Base-by-base conservation (phyloP, 2,329 filamentous ascomycete genomes). In the Fusarium sp. region DNA sequence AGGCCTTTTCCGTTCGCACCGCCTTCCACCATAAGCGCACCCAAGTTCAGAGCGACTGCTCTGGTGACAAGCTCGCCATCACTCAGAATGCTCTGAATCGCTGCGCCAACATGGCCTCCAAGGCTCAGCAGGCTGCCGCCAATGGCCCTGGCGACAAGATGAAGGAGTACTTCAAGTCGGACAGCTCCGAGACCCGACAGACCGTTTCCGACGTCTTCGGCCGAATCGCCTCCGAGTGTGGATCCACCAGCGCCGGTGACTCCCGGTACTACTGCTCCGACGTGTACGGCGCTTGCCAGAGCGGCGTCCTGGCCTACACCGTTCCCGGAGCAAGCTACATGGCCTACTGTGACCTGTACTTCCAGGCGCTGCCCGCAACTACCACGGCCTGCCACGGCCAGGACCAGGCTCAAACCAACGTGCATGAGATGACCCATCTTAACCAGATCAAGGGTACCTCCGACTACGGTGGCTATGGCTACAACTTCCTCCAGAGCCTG, bases 351-450 rank as follows among this genome's bases (percentile, higher is more conserved):
- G 84, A 86, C 15, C 80, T 90, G 22, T 91, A 87, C 82, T 93
- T 91, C 84, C 87, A 78, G 52, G 82, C 80, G 14, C 85, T 93
- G 10, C 84, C 88, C 0, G 84, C 85, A 2, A 68, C 89, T 33
- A 82, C 87, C 10, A 75, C 74, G 10, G 81, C 79, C 1, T 94
- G 92, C 84, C 90, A 93, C 79, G 86, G 77, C 3, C 91, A 93
- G 82, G 91, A 93, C 78, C 89, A 91, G 82, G 89, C 89, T 4
- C 91, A 88, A 12, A 93, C 91, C 15, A 87, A 87, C 35, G 80
- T 94, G 15, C 92, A 94, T 77, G 92, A 94, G 85, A 85, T 87
- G 74, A 92, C 91, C 10, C 92, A 93, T 78, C 72, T 87, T 85
- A 87, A n/a, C 82, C 87, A 79, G 85, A 82, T 82, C 70, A 89